Evolutionary conservation across 1,139 yeast genomes (phyloP), one percentile per base, ranked within the genome.

Genomic region (Geotrichum klebahnii): DNA sequence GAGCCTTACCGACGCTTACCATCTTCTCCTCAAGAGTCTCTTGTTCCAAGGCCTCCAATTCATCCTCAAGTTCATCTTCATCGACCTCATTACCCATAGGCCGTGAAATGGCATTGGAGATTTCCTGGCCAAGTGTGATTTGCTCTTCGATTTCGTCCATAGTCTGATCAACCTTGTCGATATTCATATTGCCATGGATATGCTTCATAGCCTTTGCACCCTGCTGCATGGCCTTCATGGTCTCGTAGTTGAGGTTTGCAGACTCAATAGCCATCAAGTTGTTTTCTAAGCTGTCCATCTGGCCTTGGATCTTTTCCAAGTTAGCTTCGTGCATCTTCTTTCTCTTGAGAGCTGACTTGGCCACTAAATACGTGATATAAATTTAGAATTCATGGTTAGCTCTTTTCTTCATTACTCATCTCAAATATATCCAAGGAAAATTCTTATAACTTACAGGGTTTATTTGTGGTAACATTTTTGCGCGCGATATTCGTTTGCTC

Each of bases 81-180:
- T 83, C 90, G 54, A 82, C 81, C 53, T 87, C 95, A 47, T 80
- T 77, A 51, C 90, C 92, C 56, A 89, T 77, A 10, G 97, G 96
- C 70, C 96, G 80, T 43, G 96, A 84, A 55, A 92, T 89, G 42
- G 98, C 97, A 54, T 92, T 97, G 48, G 95, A 83, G 52, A 92
- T 89, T 72, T 92, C 98, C 61, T 89, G 96, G 40, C 96, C 88
- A 61, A 88, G 76, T 61, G 90, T 96, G 50, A 92, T 95, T 70
- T 92, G 98, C 66, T 92, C 98, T 61, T 97, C 80, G 56, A 94
- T 88, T 59, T 90, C 96, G 67, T 92, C 98, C 97, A 92, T 92
- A n/a, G 97, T 90, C 61, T 84, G 87, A 67, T 92, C 98, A 44
- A 92, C 97, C 73, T 89, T 90, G 69, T 92, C 98, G 52, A 92